Conservation (phyloP, 2,329 filamentous ascomycete species). For the Aureobasidium vineae region DNA sequence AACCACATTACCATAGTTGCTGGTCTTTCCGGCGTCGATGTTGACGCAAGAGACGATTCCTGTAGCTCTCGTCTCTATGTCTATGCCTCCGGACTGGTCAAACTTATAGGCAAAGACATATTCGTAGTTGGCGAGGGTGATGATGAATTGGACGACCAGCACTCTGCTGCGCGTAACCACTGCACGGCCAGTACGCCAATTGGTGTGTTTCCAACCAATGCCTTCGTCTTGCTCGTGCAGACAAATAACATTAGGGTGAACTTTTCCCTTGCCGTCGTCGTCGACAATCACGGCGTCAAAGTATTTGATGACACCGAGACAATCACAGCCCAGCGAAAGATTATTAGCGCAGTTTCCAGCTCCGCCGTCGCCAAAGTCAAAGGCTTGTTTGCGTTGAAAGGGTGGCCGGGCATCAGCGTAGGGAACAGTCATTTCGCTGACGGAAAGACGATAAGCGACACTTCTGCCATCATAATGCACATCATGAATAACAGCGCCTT, state of each 20-base stretch:
- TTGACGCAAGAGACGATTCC: constrained; percentile 64
- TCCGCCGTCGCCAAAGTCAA: constrained; percentile 68
- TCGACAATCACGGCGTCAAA: constrained; percentile 58
- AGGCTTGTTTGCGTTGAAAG: constrained; percentile 67
- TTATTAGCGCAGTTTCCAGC: constrained; percentile 66
- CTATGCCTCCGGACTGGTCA: constrained; percentile 61
- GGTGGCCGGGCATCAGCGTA: constrained; percentile 53
- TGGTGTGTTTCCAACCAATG: constrained; percentile 69
- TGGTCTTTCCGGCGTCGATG: constrained; percentile 57
- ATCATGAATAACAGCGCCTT: constrained; percentile 69
- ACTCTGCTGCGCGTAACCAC: constrained; percentile 62
- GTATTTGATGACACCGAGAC: constrained; percentile 57
- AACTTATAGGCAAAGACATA: constrained; percentile 66
- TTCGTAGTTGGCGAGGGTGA: constrained; percentile 69
- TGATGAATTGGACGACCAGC: constrained; percentile 65
- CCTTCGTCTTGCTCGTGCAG: constrained; percentile 69
- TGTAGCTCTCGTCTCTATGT: constrained; percentile 62
- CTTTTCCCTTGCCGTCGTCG: constrained; percentile 53
- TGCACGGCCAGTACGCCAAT: constrained; percentile 62
- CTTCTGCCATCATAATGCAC: constrained; percentile 64
- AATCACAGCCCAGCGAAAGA: constrained; percentile 65
- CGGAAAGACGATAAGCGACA: constrained; percentile 64
- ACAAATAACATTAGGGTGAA: constrained; percentile 61
- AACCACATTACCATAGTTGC: constrained; percentile 54
- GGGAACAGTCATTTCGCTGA: constrained; percentile 62